Evolutionary conservation across 495 filamentous ascomycete genomes (phyloP).

Genomic region (Ascodesmis nigricans): DNA sequence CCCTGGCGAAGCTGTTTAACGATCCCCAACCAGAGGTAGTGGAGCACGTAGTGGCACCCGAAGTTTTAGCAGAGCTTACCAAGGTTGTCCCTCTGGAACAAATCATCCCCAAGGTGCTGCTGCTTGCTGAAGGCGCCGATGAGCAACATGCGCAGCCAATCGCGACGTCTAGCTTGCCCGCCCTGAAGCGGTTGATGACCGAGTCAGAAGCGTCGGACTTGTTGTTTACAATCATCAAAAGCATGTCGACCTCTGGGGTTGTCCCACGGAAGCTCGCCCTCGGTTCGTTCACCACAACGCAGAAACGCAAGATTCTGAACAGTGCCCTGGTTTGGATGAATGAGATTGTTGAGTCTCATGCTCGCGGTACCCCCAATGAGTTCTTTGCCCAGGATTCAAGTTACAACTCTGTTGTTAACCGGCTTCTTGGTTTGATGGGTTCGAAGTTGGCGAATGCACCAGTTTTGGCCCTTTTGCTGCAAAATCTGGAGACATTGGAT

Average conservation of each 20-base stretch:
- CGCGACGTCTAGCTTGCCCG: constrained; percentile 13
- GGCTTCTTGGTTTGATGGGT: constrained; percentile 19
- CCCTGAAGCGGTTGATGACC: constrained; percentile 17
- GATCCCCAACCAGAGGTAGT: constrained; percentile 22
- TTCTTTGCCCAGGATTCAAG: constrained; percentile 18
- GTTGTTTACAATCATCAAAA: constrained; percentile 16
- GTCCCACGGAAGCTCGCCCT: constrained; percentile 18
- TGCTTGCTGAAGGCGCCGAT: constrained; percentile 20
- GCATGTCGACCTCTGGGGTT: constrained; percentile 17
- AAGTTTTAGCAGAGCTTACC: constrained; percentile 16
- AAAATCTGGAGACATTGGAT: constrained; percentile 16
- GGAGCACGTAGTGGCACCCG: constrained; percentile 21
- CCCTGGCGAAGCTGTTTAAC: constrained; percentile 20
- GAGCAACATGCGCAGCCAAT: constrained; percentile 20
- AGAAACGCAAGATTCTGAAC: constrained; percentile 20
- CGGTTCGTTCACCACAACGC: constrained; percentile 17
- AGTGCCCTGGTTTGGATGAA: constrained; percentile 20
- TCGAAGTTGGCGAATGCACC: constrained; percentile 17
- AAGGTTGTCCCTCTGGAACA: constrained; percentile 22
- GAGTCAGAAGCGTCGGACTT: constrained; percentile 18
- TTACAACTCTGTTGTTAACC: constrained; percentile 18
- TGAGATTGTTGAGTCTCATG: constrained; percentile 18
- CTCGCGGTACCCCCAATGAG: constrained; percentile 14
- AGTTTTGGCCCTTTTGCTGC: constrained; percentile 12
- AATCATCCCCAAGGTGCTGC: constrained; percentile 20